Conservation (phyloP, 1,284 basidiomycete species). For the Ustilago bromivora region DNA sequence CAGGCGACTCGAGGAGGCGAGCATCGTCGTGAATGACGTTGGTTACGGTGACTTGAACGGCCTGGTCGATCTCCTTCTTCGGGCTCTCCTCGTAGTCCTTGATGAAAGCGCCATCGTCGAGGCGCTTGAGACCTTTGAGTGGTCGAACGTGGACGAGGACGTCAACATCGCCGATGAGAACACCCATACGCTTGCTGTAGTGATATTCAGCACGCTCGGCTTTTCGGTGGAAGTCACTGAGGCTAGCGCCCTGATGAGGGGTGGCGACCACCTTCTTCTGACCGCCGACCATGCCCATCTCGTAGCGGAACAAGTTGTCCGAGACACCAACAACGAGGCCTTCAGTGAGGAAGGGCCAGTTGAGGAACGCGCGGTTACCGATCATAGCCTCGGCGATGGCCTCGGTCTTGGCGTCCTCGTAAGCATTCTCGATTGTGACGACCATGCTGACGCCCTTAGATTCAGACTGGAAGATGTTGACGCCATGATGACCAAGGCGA, state of each 20-base stretch:
- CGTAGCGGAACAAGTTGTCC: conserved; percentile 86
- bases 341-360: conserved; percentile 96
- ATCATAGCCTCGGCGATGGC: conserved; percentile 80
- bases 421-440: conserved; percentile 82
- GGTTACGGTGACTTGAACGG: conserved; percentile 72
- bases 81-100: conserved; percentile 87
- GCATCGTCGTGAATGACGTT: conserved; percentile 60
- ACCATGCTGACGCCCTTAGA: conserved; percentile 92
- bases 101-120: conserved; percentile 88
- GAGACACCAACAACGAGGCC: conserved; percentile 87
- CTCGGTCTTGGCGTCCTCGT: conserved; percentile 75
- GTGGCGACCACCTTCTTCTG: conserved; percentile 49
- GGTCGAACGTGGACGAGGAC: conserved; percentile 66
- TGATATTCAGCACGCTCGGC: conserved; percentile 76
- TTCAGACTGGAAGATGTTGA: conserved; percentile 93
- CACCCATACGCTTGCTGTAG: conserved; percentile 90
- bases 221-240: conserved; percentile 74
- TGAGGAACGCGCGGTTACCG: conserved; percentile 79
- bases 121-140: conserved; percentile 81
- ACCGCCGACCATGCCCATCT: conserved; percentile 56
- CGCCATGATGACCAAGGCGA: conserved; percentile 83
- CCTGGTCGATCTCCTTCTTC: conserved; percentile 85
- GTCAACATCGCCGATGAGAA: conserved; percentile 82
- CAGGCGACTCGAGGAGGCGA: conserved; percentile 74
- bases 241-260: conserved; percentile 50